Evolutionary conservation across 768 basidiomycete species (phyloP).

Genomic region (Leccinum obscurum): DNA sequence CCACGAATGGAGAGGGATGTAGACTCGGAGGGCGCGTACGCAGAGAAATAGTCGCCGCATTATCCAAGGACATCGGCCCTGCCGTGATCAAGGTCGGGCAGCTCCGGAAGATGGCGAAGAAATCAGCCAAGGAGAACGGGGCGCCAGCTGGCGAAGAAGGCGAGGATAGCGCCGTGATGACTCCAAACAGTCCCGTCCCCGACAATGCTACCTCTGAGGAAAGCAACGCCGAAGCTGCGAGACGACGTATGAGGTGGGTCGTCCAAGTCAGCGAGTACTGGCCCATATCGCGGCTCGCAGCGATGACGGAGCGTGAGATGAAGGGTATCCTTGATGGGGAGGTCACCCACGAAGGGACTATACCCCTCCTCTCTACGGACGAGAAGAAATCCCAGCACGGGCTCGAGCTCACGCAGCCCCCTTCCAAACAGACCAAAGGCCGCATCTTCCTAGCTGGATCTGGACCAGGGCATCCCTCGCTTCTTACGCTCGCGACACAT

Average conservation of each 20-base stretch:
- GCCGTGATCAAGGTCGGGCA: conserved; percentile 75
- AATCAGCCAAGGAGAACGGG: conserved; percentile 20
- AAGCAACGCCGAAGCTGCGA: conserved; percentile 46
- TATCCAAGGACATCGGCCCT: conserved; percentile 70
- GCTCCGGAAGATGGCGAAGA: conserved; percentile 57
- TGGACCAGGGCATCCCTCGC: conserved; percentile 91
- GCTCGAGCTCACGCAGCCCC: conserved; percentile 17
- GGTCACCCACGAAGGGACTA: conserved; percentile 12
- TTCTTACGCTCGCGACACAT: conserved; percentile 88
- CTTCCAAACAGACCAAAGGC: conserved; percentile 41
- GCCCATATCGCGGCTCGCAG: conserved; percentile 76
- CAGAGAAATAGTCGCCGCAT: conserved; percentile 74
- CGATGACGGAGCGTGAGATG: conserved; percentile 70
- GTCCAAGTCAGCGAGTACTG: conserved; percentile 97
- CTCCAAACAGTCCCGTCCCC: conserved; percentile 72
- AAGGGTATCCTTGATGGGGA: conserved; percentile 52
- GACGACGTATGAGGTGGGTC: conserved; percentile 86
- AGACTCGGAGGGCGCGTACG: conserved; percentile 76
- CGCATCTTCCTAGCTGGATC: conserved; percentile 91
- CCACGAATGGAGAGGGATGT: conserved; percentile 92
- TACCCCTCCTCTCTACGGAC: conserved; percentile 30
- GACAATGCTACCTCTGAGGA: conserved; percentile 26
- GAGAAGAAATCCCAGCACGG: conserved; percentile 36
- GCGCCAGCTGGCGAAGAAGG: conserved; percentile 38
- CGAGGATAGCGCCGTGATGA: conserved; percentile 55